A percentile compares a stretch with the other conserved stretches of the same genome.
These are phyloP conservation scores for Talaromyces liani DNA, from an alignment of 495 filamentous ascomycete genomes.

Conservation along the genomic window DNA sequence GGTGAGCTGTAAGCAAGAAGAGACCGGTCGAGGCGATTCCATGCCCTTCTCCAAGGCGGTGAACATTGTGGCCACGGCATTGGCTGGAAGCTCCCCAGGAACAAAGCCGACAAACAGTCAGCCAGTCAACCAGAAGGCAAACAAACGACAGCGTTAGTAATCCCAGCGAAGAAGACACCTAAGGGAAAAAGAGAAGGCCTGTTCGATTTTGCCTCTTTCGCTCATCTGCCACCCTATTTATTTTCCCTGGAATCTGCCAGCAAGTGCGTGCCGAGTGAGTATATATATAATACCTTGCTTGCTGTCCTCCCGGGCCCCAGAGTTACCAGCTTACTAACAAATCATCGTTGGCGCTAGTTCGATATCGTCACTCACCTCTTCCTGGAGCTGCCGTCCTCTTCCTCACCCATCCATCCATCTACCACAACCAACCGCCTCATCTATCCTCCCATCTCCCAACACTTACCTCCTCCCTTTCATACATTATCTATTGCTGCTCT, in stretches of 20 bases:
- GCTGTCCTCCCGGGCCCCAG: background rate
- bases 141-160: background rate
- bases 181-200: background rate
- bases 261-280: background rate
- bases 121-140: background rate
- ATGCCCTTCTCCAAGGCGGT: conserved; percentile 7
- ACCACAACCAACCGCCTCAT: conserved; percentile 10
- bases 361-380: conserved; percentile 39
- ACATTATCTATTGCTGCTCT: background rate
- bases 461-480: conserved; percentile 13
- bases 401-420: conserved; percentile 15
- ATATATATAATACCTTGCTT: background rate
- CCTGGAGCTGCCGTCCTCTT: conserved; percentile 28
- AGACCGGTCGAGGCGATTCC: conserved; percentile 7
- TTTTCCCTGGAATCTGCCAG: background rate
- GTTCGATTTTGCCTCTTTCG: background rate
- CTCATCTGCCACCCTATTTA: background rate
- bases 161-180: background rate
- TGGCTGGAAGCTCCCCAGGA: conserved; percentile 1
- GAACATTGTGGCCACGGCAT: background rate
- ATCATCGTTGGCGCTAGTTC: conserved; percentile 1
- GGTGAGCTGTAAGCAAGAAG: background rate
- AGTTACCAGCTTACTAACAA: background rate
- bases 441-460: conserved; percentile 12
- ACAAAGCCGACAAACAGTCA: background rate